phyloP scores from a whole-genome alignment of 306 rosid genomes.

The Castanopsis chinensis region DNA sequence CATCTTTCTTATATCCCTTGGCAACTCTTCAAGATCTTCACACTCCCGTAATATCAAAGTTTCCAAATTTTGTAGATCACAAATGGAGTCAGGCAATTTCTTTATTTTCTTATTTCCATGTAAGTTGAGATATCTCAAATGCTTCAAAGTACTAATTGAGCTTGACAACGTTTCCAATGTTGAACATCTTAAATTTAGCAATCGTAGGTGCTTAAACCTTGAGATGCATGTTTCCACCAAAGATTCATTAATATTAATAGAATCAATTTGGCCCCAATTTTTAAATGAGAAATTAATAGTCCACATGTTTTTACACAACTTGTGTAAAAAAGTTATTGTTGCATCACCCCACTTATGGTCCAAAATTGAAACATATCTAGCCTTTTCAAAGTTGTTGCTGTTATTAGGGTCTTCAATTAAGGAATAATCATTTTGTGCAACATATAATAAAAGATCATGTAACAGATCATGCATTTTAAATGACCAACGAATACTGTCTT shows the following conservation, averaged over 20 bases:
- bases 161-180: conserved; percentile 7
- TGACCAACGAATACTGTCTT: background rate
- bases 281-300: too few species aligned
- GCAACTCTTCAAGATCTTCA: conserved; percentile 17
- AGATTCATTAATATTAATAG: too few species aligned
- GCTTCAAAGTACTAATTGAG: conserved; percentile 7
- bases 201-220: conserved; percentile 8
- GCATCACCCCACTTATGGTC: background rate
- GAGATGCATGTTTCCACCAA: background rate
- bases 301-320: too few species aligned
- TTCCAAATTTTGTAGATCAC: conserved; percentile 28
- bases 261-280: too few species aligned
- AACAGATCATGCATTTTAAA: conserved; percentile 27
- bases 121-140: conserved; percentile 19
- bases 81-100: conserved; percentile 27
- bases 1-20: conserved; percentile 20
- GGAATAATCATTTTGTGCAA: conserved; percentile 8
- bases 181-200: conserved; percentile 7
- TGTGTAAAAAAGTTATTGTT: background rate
- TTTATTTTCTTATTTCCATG: background rate
- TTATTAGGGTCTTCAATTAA: background rate
- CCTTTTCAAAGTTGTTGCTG: background rate
- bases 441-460: conserved; percentile 19
- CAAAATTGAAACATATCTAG: too few species aligned
- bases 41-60: conserved; percentile 6